phyloP scores from a whole-genome alignment of 345 rosid genomes.

The Camelina neglecta region DNA sequence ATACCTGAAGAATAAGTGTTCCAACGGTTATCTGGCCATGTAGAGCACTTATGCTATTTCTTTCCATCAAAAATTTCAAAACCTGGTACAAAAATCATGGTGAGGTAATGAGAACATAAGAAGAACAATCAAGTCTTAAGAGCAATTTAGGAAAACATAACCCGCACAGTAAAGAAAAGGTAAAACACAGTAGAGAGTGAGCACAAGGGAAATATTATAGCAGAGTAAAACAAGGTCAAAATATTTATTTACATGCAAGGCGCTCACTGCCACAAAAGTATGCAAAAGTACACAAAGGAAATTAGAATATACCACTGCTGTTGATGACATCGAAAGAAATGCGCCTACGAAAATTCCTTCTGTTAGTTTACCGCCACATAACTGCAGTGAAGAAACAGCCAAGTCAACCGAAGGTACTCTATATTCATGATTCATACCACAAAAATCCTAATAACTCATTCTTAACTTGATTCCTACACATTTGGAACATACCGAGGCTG shows the following conservation, averaged over 20 bases:
- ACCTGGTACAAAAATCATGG: constrained; percentile 55
- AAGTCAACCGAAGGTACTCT: constrained; percentile 33
- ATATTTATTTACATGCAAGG: constrained; percentile 7
- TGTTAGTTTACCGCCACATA: constrained; percentile 88
- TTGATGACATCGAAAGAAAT: constrained; percentile 92
- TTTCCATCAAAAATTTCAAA: constrained; percentile 88
- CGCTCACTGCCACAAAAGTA: constrained; percentile 13
- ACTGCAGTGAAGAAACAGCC: constrained; percentile 56
- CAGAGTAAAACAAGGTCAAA: constrained; percentile 19
- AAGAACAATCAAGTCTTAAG: constrained; percentile 9
- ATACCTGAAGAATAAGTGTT: constrained; percentile 89
- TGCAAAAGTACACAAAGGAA: constrained; percentile 23
- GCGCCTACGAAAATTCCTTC: constrained; percentile 93
- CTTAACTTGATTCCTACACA: neutral
- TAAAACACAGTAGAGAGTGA: neutral
- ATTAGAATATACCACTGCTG: constrained; percentile 77
- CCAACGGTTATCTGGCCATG: constrained; percentile 94
- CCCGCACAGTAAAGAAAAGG: constrained; percentile 5
- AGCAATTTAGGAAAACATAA: constrained; percentile 24
- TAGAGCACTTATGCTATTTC: constrained; percentile 72
- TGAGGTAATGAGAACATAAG: constrained; percentile 18
- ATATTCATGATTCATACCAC: constrained; percentile 11
- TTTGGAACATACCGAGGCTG: constrained; percentile 66
- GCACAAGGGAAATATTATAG: neutral
- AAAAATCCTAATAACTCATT: constrained; percentile 1